Evolutionary conservation across 2,329 filamentous ascomycete species (phyloP), one percentile per base, ranked within the genome.

Genomic region (Tolypocladium endophyticum): DNA sequence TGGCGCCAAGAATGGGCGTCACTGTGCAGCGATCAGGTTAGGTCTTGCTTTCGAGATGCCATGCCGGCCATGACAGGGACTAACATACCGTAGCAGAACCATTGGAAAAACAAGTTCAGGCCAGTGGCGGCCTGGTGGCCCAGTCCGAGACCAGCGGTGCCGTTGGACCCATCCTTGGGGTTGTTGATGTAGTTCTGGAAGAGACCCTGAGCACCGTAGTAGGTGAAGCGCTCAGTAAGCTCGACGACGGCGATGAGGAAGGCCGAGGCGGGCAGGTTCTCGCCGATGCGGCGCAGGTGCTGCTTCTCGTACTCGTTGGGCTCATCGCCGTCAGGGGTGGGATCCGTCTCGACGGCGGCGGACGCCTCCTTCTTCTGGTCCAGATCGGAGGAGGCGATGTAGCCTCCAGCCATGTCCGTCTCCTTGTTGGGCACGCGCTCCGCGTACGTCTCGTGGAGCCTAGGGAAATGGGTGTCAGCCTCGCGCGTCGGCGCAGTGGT

Each of bases 161-260:
- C 71, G 59, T 72, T 69, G 2, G 64, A 53, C 0, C 75, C 75
- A 6, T 72, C 64, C 11, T 67, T 61, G 58, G 67, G 64, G 61
- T 74, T 66, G 63, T 61, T 71, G 64, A 83, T 75, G 67, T 83
- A 84, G 69, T 84, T 84, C 64, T 83, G 80, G 69, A 83, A 82
- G 43, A 81, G 68, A 59, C 80, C 81, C 56, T 76, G 76, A 60
- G 79, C 75, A 62, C 80, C 80, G 62, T 83, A 83, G 74, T 80
- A 84, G 60, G 81, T 79, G 73, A 85, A 85, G 58, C 83, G 80
- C 69, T 85, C 82, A 1, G 71, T 74, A 47, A 84, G 70, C 65
- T 84, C 82, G 54, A 85, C 80, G 20, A 81, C 64, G 36, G 81
- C 81, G 38, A 85, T 81, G 58, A 84, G 72, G 73, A 79, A 84